Evolutionary conservation across 177 flowering plant species (phyloP).

Genomic region (Vitis hybrid): DNA sequence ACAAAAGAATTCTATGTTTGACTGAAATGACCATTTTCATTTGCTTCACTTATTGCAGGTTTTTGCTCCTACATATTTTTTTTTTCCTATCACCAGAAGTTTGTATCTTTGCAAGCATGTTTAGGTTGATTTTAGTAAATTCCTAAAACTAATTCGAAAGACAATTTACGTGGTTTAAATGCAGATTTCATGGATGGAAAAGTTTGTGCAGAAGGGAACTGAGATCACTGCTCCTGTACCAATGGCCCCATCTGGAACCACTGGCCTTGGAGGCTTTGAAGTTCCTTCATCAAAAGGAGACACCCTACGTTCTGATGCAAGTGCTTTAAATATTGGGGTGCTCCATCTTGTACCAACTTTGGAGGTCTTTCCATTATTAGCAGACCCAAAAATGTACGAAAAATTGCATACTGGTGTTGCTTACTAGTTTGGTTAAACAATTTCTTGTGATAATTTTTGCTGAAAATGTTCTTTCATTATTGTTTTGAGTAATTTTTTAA

Average conservation of each 20-base stretch:
- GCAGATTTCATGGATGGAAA: conserved; percentile 99
- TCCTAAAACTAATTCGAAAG: neutral
- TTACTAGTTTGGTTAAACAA: neutral
- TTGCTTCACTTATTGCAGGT: neutral
- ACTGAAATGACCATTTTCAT: neutral
- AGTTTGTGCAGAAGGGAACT: conserved; percentile 91
- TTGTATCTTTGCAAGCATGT: neutral
- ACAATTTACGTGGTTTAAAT: conserved; percentile 7
- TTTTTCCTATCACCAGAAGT: neutral
- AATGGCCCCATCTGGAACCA: conserved; percentile 84
- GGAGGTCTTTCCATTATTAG: conserved; percentile 93
- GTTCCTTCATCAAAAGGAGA: conserved; percentile 87
- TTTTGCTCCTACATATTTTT: neutral
- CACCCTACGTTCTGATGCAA: conserved; percentile 85
- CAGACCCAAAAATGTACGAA: conserved; percentile 77
- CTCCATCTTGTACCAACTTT: conserved; percentile 92
- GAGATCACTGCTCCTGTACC: conserved; percentile 98
- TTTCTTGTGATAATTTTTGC: neutral
- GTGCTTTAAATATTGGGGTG: conserved; percentile 91
- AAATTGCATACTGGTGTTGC: neutral
- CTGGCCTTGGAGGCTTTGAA: conserved; percentile 99
- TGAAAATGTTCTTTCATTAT: neutral
- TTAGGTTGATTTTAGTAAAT: neutral
- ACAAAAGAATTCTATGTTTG: neutral
- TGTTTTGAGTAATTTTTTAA: neutral